Conservation (phyloP, 495 filamentous ascomycete genomes). For the Talaromyces stipitatus region DNA sequence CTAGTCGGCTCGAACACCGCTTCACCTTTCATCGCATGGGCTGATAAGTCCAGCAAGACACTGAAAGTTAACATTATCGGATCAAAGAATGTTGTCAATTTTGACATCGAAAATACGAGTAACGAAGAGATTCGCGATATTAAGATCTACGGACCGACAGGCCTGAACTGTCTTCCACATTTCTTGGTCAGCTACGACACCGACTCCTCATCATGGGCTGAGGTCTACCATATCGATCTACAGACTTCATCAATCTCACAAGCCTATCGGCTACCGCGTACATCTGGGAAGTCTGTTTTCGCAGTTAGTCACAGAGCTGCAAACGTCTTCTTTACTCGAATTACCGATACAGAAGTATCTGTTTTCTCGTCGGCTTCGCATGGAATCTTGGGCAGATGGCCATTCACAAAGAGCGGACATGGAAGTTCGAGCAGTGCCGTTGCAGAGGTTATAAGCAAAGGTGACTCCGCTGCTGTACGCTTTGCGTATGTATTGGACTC, state of each 20-base stretch:
- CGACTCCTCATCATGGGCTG: constrained; percentile 62
- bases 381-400: constrained; percentile 66
- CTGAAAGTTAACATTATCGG: constrained; percentile 79
- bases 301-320: constrained; percentile 68
- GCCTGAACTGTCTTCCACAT: constrained; percentile 62
- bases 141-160: constrained; percentile 63
- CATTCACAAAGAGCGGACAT: constrained; percentile 35
- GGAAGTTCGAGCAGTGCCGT: constrained; percentile 54
- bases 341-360: constrained; percentile 62
- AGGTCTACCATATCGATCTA: constrained; percentile 77
- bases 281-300: constrained; percentile 64
- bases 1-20: constrained; percentile 80
- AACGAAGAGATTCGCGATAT: constrained; percentile 59
- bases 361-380: constrained; percentile 72
- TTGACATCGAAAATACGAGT: constrained; percentile 43
- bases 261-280: constrained; percentile 65
- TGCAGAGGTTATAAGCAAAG: constrained; percentile 71
- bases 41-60: constrained; percentile 56
- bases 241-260: constrained; percentile 56
- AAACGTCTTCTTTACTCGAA: constrained; percentile 81
- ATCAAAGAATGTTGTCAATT: constrained; percentile 49
- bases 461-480: constrained; percentile 63
- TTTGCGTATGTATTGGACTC: constrained; percentile 60
- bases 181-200: constrained; percentile 82
- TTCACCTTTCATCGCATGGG: constrained; percentile 75